phyloP scores from a whole-genome alignment of 345 rosid species.

The Trapa bicornis region DNA sequence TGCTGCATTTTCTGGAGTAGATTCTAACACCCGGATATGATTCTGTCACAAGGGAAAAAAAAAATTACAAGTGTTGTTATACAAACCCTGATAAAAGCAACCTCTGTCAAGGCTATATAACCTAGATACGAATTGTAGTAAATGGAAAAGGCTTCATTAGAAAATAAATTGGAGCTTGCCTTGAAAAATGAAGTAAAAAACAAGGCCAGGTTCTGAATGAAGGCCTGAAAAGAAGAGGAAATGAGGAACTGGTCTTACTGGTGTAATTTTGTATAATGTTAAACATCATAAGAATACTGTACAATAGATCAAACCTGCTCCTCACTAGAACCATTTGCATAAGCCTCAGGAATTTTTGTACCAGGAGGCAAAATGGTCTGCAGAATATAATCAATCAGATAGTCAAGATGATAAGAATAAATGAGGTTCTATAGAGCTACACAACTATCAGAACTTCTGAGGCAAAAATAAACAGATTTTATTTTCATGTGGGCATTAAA shows the following conservation, averaged over 20 bases:
- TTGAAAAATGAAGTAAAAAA: constrained; percentile 94
- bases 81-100: background rate
- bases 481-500: background rate
- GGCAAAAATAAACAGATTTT: background rate
- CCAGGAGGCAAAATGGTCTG: constrained; percentile 69
- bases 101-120: background rate
- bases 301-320: constrained; percentile 46
- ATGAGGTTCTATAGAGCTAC: background rate
- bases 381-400: constrained; percentile 2
- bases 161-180: constrained; percentile 29
- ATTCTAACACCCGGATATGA: constrained; percentile 79
- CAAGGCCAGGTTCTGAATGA: constrained; percentile 92
- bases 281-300: background rate
- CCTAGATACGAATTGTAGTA: background rate
- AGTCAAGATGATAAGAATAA: background rate
- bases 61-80: background rate
- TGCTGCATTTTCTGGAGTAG: constrained; percentile 49
- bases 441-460: background rate
- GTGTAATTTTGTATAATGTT: background rate
- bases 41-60: constrained; percentile 30
- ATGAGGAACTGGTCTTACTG: background rate
- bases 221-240: constrained; percentile 47
- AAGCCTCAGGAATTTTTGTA: constrained; percentile 89
- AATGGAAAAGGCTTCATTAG: background rate
- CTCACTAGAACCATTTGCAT: constrained; percentile 69